Evolutionary conservation across 306 rosid species (phyloP), one percentile per base, ranked within the genome.

Genomic region (Prunus davidiana): DNA sequence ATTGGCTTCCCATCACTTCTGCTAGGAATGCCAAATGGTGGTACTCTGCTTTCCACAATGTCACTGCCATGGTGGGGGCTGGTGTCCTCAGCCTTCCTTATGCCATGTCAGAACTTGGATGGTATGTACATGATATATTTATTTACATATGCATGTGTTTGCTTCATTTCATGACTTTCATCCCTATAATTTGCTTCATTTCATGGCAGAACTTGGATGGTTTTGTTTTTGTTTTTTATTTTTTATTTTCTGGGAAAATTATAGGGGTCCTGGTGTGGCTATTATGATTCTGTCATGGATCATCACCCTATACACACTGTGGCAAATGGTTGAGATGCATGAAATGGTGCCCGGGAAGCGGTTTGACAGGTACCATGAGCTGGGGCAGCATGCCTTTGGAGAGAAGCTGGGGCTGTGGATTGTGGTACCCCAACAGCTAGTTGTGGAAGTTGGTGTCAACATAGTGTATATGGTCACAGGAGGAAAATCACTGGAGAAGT

Each of bases 271-370:
- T 0, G 98, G 98, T 1, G 4, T 80, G 32, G 71, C 41, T 0
- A 25, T 85, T 0, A n/a, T 94, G 19, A 0, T 78, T 2, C 10
- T 94, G 28, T 94, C 98, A 80, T 94, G 97, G 98, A 15, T 84
- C 5, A 88, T 94, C 70, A 91, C 98, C 15, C 47, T 91, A 22
- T 94, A 86, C 79, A 91, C 96, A 0, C 78, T 94, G 0, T 94
- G 98, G 97, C 97, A 94, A 79, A 88, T 91, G 97, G 97, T 94
- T 13, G 91, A 90, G 78, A 91, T 91, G 97, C 98, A 93, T 7
- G 98, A 93, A 77, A 93, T 93, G 97, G 89, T 88, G 14, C 93
- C 98, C 0, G 98, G 94, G 2, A 81, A 69, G 84, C 78, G 98
- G 66, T 91, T 88, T 9, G 98, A 93, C 47, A 63, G 98, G 77